phyloP scores from a whole-genome alignment of 768 basidiomycete species.

The Calocybe gangraenosa region DNA sequence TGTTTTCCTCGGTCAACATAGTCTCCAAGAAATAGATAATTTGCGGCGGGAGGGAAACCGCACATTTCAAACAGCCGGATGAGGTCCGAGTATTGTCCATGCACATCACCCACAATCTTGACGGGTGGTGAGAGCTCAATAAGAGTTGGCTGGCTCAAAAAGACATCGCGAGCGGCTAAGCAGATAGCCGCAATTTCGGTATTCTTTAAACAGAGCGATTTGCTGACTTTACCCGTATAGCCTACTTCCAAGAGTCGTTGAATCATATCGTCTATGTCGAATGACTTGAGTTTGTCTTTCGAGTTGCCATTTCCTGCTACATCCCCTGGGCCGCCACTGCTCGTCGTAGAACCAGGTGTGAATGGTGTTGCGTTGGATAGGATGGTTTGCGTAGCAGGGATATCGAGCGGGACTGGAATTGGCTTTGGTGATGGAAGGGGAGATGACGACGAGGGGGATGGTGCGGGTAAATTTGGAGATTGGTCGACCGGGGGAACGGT shows the following conservation, averaged over 20 bases:
- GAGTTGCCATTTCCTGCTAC: slow-evolving; percentile 35
- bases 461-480: slow-evolving; percentile 32
- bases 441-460: slow-evolving; percentile 32
- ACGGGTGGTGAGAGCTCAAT: slow-evolving; percentile 97
- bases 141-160: slow-evolving; percentile 93
- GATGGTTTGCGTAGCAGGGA: slow-evolving; percentile 80
- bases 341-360: slow-evolving; percentile 47
- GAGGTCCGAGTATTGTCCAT: slow-evolving; percentile 98
- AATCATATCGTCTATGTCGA: slow-evolving; percentile 99
- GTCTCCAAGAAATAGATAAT: slow-evolving; percentile 98
- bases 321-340: slow-evolving; percentile 36
- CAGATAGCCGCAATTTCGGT: slow-evolving; percentile 93
- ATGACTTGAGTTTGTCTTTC: slow-evolving; percentile 60
- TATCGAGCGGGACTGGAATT: slow-evolving; percentile 60
- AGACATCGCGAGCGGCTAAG: slow-evolving; percentile 92
- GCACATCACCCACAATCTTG: slow-evolving; percentile 99
- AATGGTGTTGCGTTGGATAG: slow-evolving; percentile 63
- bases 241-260: slow-evolving; percentile 93
- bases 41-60: slow-evolving; percentile 94
- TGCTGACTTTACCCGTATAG: slow-evolving; percentile 97
- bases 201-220: slow-evolving; percentile 93
- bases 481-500: slow-evolving; percentile 26
- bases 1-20: slow-evolving; percentile 99
- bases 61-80: slow-evolving; percentile 99
- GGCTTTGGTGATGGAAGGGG: slow-evolving; percentile 38